phyloP scores from a whole-genome alignment of 176 grass and related monocot genomes.

The barley (Hordeum vulgare) region MorexV3_pseudomolecules_assembly NC_058519.1:10641393-10641892 shows the following conservation, averaged over 20 bases:
- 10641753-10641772: no score
- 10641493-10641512: neutral
- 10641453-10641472: neutral
- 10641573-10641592: neutral
- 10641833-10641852: neutral
- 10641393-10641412: neutral
- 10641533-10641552: neutral
- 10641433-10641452: no score
- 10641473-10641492: no score
- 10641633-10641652: no score
- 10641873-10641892: neutral
- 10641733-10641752: no score
- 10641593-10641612: neutral
- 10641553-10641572: no score
- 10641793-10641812: no score
- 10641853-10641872: neutral
- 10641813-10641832: no score
- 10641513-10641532: neutral
- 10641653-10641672: no score
- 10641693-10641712: neutral
- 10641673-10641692: neutral
- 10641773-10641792: no score
- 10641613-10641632: neutral
- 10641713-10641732: neutral
- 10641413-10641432: no score